Conservation (phyloP, 345 rosid genomes). For the Aquilaria malaccensis region DNA sequence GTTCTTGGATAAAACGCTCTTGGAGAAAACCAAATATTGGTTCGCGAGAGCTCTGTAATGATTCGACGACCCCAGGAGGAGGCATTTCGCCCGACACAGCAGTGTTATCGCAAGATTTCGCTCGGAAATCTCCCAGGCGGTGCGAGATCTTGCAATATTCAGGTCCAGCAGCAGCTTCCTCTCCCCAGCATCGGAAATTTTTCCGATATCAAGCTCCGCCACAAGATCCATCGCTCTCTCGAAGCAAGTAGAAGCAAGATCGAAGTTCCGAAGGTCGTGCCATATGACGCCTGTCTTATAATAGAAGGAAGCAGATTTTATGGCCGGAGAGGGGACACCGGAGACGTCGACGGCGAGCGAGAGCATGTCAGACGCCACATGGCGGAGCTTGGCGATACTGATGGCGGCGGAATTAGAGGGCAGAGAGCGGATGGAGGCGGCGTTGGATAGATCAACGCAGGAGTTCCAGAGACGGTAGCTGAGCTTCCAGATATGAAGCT, state of each 20-base stretch:
- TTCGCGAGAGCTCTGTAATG: conserved; percentile 61
- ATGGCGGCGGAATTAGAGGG: conserved; percentile 21
- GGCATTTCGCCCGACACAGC: conserved; percentile 54
- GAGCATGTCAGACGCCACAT: conserved; percentile 86
- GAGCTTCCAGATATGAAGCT: conserved; percentile 80
- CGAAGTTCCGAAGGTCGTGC: conserved; percentile 53
- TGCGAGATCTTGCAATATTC: conserved; percentile 78
- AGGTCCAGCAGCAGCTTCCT: conserved; percentile 61
- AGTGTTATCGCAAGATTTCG: conserved; percentile 70
- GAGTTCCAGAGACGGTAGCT: conserved; percentile 95
- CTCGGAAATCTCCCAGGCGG: conserved; percentile 78
- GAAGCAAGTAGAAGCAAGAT: conserved; percentile 79
- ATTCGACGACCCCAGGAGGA: conserved; percentile 60
- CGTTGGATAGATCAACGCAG: conserved; percentile 80
- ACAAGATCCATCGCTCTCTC: conserved; percentile 77
- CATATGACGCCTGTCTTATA: conserved; percentile 66
- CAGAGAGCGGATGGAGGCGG: conserved; percentile 35
- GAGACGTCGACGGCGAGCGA: conserved; percentile 47
- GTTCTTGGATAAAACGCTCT: conserved; percentile 39
- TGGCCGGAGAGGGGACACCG: conserved; percentile 69
- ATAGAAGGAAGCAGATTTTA: conserved; percentile 76
- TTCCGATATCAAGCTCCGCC: conserved; percentile 43
- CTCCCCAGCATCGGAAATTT: conserved; percentile 54
- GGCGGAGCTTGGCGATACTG: conserved; percentile 48
- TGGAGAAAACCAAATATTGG: conserved; percentile 65